Conservation (phyloP, 768 basidiomycete species). For the Clitopilus hobsonii region DNA sequence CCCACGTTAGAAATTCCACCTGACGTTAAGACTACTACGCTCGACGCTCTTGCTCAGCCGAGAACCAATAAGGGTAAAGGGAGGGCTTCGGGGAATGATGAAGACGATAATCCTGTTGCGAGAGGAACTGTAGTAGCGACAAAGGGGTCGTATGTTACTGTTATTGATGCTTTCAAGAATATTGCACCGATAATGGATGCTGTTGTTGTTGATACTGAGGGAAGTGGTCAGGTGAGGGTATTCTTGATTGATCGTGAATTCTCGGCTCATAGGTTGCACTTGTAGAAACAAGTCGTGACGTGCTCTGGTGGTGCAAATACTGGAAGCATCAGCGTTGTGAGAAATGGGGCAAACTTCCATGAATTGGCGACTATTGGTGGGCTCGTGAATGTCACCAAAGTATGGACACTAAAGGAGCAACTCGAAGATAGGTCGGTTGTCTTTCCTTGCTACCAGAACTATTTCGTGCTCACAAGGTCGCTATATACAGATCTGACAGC, state of each 20-base stretch:
- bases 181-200: slow-evolving; percentile 84
- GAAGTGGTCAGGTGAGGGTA: slow-evolving; percentile 59
- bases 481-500: slow-evolving; percentile 39
- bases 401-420: slow-evolving; percentile 57
- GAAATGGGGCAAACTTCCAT: slow-evolving; percentile 78
- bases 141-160: slow-evolving; percentile 52
- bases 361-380: slow-evolving; percentile 58
- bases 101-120: slow-evolving; percentile 17
- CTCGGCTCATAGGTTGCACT: background rate
- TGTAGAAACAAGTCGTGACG: slow-evolving; percentile 75
- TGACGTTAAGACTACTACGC: slow-evolving; percentile 37
- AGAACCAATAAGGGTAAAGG: slow-evolving; percentile 36
- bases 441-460: background rate
- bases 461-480: background rate
- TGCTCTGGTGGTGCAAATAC: slow-evolving; percentile 79
- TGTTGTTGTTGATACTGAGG: slow-evolving; percentile 66
- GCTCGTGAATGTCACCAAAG: slow-evolving; percentile 45
- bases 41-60: slow-evolving; percentile 24
- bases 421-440: slow-evolving; percentile 46
- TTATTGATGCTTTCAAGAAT: slow-evolving; percentile 66
- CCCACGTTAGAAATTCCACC: slow-evolving; percentile 50
- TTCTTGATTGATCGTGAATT: background rate
- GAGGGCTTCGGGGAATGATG: slow-evolving; percentile 25
- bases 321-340: slow-evolving; percentile 72
- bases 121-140: slow-evolving; percentile 47